Conservation (phyloP, 305 asterid species). For the Rubia tinctorum region DNA sequence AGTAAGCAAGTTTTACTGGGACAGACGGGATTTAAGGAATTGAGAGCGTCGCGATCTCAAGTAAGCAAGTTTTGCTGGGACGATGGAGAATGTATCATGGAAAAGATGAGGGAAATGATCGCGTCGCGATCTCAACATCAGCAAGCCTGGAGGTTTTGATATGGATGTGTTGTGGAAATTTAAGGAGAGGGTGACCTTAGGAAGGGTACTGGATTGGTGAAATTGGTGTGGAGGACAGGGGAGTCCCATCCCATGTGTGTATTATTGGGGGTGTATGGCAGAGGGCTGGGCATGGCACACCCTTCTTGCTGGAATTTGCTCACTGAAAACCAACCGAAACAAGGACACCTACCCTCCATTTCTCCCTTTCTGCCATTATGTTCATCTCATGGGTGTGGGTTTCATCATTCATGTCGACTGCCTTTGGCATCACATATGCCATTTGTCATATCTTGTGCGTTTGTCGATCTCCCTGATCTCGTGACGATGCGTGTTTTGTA, state of each 20-base stretch:
- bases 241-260: constrained; percentile 30
- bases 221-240: constrained; percentile 19
- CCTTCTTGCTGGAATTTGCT: constrained; percentile 22
- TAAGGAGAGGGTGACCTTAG: constrained; percentile 9
- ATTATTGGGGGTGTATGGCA: constrained; percentile 23
- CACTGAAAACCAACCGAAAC: neutral
- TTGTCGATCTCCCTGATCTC: too few species aligned
- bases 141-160: constrained; percentile 48
- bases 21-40: constrained; percentile 22
- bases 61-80: too few species aligned
- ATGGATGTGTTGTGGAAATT: constrained; percentile 39
- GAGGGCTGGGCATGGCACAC: constrained; percentile 10
- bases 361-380: neutral
- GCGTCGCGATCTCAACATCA: neutral
- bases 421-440: neutral
- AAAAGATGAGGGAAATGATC: too few species aligned
- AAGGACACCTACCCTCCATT: neutral
- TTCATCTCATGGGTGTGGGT: neutral
- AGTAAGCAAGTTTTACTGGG: too few species aligned
- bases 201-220: neutral
- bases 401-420: neutral
- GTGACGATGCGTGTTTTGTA: neutral
- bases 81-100: too few species aligned
- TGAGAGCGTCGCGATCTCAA: constrained; percentile 47
- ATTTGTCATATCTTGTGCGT: neutral